Conservation (phyloP, 208 protist genomes). For the Wallacemonas rigidus region DNA sequence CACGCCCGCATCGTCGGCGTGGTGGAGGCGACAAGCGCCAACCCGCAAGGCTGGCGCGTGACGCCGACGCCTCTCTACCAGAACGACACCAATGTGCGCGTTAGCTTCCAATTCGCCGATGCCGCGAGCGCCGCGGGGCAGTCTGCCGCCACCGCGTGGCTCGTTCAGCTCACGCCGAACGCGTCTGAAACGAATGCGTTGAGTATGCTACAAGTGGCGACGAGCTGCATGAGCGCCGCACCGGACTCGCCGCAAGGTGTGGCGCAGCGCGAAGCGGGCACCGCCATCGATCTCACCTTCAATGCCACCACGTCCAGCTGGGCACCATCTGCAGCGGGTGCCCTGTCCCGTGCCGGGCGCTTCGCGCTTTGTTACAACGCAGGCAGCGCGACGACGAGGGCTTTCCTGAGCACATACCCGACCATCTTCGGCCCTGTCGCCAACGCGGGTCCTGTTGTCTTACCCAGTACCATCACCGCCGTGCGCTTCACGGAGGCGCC, state of each 20-base stretch:
- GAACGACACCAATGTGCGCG: constrained; percentile 25
- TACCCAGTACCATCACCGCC: constrained; percentile 41
- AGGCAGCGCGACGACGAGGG: background rate
- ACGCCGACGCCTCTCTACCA: constrained; percentile 59
- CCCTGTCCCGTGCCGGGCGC: constrained; percentile 21
- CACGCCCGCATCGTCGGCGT: constrained; percentile 77
- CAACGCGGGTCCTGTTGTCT: constrained; percentile 56
- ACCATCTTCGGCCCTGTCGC: constrained; percentile 55
- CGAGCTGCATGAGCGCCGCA: constrained; percentile 34
- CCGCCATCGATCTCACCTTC: constrained; percentile 32
- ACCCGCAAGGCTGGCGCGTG: constrained; percentile 57
- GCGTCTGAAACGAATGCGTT: constrained; percentile 2
- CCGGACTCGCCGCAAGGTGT: background rate
- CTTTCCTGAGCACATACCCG: constrained; percentile 18
- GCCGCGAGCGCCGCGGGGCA: constrained; percentile 6
- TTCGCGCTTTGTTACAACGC: constrained; percentile 77
- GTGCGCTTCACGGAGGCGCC: constrained; percentile 38
- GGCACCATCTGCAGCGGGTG: constrained; percentile 14
- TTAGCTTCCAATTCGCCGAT: constrained; percentile 44
- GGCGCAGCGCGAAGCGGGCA: constrained; percentile 5
- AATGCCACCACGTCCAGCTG: constrained; percentile 23
- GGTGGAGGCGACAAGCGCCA: constrained; percentile 46
- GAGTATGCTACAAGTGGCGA: constrained; percentile 49
- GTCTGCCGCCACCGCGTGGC: constrained; percentile 37
- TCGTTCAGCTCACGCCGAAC: constrained; percentile 31